Base-by-base conservation (phyloP, 768 basidiomycete genomes). In the Agaricus subrufescens region DNA sequence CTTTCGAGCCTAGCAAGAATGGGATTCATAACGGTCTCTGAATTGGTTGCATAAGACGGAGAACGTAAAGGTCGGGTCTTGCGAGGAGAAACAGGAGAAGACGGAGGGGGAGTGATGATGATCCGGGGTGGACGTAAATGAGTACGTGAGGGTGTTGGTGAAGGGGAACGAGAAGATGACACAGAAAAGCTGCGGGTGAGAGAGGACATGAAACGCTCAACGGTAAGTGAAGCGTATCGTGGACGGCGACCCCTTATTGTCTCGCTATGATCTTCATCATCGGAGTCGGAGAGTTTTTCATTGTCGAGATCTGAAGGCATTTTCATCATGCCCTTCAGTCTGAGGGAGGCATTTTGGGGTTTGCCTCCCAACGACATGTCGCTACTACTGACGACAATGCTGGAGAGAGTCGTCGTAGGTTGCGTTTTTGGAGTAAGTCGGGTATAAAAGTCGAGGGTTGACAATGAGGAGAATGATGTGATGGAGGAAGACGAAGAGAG, bases 1-100 rank as follows among this genome's bases (percentile, higher is more conserved):
- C 63, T 65, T 66, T 83, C 82, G 3, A 80, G 60, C 2, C 70
- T 70, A 19, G 69, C 70, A 0, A 82, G 66, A 26, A 76, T 69
- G 2, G 78, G 73, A 55, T 78, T 60, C 9, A 73, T 57, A 37
- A 47, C 30, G 7, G 46, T 10, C 19, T 27, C n/a, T 10, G 30
- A 25, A 4, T 46, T 2, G 25, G n/a, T 46, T 10, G 45, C 3
- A 12, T 23, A 25, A 3, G 45, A 46, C 25, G 23, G 26, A 6
- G 34, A 19, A 2, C 46, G 46, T 7, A 23, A 30, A 37, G 34
- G 34, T 34, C 5, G 4, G 31, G 4, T 31, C 10, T 34, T 34
- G 34, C 7, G 34, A 34, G 34, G 34, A 6, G 7, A n/a, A 2
- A 0, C 15, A n/a, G n/a, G 30, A 29, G n/a, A 10, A n/a, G 38